These are phyloP conservation scores for Petunia hybrid DNA, from an alignment of 305 asterid genomes.

Conservation along the genomic window DNA sequence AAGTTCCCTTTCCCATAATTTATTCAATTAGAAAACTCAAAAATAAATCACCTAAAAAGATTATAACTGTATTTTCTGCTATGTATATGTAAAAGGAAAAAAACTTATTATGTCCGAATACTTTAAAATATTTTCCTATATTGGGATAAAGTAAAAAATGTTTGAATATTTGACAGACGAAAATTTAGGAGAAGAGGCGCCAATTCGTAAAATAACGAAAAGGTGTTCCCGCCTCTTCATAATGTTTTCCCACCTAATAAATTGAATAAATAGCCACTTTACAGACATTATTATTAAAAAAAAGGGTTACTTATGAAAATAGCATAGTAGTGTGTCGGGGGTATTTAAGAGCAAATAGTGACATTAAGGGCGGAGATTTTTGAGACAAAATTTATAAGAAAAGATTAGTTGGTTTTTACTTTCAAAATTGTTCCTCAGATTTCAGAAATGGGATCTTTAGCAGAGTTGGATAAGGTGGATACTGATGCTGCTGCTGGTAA, in stretches of 20 bases:
- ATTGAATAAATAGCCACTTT: neutral
- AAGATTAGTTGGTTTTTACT: neutral
- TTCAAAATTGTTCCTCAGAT: neutral
- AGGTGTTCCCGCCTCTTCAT: slow-evolving; percentile 9
- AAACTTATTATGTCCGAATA: neutral
- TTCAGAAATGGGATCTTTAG: neutral
- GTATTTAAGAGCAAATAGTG: neutral
- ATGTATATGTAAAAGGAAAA: neutral
- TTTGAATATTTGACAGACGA: neutral
- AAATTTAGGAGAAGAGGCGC: slow-evolving; percentile 8
- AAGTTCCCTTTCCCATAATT: neutral
- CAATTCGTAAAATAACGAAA: neutral
- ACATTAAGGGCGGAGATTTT: neutral
- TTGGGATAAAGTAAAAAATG: neutral
- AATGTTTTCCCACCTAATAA: neutral
- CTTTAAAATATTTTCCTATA: neutral
- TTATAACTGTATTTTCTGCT: neutral
- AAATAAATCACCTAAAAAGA: neutral
- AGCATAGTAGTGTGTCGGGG: neutral
- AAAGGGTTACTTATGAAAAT: neutral
- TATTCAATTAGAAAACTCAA: neutral
- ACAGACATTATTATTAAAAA: neutral
- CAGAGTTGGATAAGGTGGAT: neutral
- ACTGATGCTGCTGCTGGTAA: neutral
- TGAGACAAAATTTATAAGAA: neutral